Evolutionary conservation across 2,329 filamentous ascomycete genomes (phyloP), one percentile per base, ranked within the genome.

Genomic region (Rhexocercosporidium sp.): DNA sequence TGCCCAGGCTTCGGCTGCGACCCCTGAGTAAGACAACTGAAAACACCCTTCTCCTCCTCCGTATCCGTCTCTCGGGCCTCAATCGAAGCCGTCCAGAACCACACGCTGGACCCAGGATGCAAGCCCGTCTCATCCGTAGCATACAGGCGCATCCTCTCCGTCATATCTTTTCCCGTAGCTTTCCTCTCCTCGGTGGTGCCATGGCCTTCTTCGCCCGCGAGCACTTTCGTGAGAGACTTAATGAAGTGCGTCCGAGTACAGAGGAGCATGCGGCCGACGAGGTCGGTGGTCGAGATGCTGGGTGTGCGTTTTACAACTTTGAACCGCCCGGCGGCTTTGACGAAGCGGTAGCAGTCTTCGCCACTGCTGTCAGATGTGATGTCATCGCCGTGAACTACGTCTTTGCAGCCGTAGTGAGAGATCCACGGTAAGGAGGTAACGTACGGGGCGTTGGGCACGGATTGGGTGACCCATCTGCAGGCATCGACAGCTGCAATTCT

Each of bases 171-270:
- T 0, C 89, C 93, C 7, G 86, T 84, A 3, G 82, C 82, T 70
- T 84, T 82, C 66, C 88, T 86, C 82, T 96, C 93, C 16, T 88
- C 87, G 1, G 83, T 81, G 4, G 86, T 89, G 18, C 92, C 92
- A 18, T 85, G 84, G 3, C 93, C 93, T 76, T 96, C 92, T 53
- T 88, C 80, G 4, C 92, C 94, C 0, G 83, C 82, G 7, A 98
- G 83, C 29, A 85, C 82, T 61, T 84, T 87, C 72, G 90, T 85
- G 51, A 97, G 84, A 0, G 91, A 94, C 75, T 89, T 91, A 78
- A 98, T 95, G 77, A 97, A 97, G 81, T 99, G 96, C 25, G 89
- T 92, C 77, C 90, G 91, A n/a, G 95, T 98, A 83, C 94, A 97
- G 18, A 98, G 85, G 75, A 99, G 84, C 96, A 99, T 99, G 75